Conservation (phyloP, 805 yeast genomes). For the Komagataella mondaviorum region DNA sequence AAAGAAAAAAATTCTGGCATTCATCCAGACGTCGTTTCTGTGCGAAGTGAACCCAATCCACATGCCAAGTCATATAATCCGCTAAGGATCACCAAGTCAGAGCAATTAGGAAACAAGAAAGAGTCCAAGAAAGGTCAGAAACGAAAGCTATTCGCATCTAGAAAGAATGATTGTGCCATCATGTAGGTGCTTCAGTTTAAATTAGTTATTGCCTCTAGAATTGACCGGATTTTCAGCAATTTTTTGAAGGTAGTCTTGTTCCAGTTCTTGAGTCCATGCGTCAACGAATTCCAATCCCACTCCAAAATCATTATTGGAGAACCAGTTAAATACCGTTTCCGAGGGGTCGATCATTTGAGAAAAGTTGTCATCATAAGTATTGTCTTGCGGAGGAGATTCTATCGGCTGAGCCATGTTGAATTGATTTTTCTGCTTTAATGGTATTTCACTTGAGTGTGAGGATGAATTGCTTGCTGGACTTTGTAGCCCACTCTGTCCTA, state of each 20-base stretch:
- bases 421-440: neutral
- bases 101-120: neutral
- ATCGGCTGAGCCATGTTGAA: neutral
- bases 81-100: neutral
- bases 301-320: conserved; percentile 25
- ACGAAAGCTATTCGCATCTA: neutral
- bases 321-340: conserved; percentile 33
- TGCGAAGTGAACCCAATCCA: neutral
- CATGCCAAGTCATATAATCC: neutral
- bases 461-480: neutral
- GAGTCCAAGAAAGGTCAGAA: neutral
- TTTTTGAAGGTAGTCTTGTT: conserved; percentile 38
- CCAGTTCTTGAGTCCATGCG: conserved; percentile 73
- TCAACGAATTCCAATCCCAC: conserved; percentile 52
- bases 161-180: neutral
- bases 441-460: neutral
- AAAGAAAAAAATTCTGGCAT: neutral
- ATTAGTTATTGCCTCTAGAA: neutral
- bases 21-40: neutral
- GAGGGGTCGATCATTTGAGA: conserved; percentile 14
- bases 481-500: neutral
- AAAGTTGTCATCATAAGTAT: conserved; percentile 17
- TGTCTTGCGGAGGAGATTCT: conserved; percentile 7
- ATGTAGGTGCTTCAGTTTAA: neutral
- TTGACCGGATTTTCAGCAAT: conserved; percentile 3